A percentile compares a stretch with the other conserved stretches of the same genome.
These are phyloP conservation scores for Whalleya microplaca DNA, from an alignment of 2,329 filamentous ascomycete genomes.

Conservation along the genomic window DNA sequence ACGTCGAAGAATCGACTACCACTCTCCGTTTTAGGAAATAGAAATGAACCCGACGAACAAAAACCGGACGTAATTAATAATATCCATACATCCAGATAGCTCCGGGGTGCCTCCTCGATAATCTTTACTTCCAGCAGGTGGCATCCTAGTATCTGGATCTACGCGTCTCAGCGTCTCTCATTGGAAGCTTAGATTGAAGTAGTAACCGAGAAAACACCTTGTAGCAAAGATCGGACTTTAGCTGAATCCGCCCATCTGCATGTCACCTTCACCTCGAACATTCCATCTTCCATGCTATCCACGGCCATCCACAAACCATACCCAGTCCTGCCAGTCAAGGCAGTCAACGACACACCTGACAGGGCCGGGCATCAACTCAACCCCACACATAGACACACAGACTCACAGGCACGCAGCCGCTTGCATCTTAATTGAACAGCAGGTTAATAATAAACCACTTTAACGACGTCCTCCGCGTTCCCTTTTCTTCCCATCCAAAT, in stretches of 20 bases:
- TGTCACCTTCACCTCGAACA: constrained; percentile 22
- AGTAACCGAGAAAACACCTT: too few relatives aligned
- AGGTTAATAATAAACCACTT: background rate
- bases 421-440: background rate
- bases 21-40: constrained; percentile 24
- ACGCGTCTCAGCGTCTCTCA: constrained; percentile 9
- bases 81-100: background rate
- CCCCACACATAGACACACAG: background rate
- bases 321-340: too few relatives aligned
- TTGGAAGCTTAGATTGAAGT: constrained; percentile 10
- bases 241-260: constrained; percentile 26
- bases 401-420: too few relatives aligned
- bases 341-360: background rate
- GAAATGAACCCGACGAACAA: constrained; percentile 23
- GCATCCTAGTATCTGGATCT: constrained; percentile 22
- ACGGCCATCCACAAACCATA: too few relatives aligned
- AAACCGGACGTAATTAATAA: constrained; percentile 20
- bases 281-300: background rate
- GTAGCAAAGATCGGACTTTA: constrained; percentile 3
- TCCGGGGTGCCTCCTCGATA: background rate
- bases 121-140: constrained; percentile 22
- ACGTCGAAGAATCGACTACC: constrained; percentile 15
- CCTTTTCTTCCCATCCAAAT: background rate
- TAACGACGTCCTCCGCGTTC: background rate
- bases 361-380: background rate